Conservation (phyloP, 2,329 filamentous ascomycete species). For the Knufia petricola region DNA sequence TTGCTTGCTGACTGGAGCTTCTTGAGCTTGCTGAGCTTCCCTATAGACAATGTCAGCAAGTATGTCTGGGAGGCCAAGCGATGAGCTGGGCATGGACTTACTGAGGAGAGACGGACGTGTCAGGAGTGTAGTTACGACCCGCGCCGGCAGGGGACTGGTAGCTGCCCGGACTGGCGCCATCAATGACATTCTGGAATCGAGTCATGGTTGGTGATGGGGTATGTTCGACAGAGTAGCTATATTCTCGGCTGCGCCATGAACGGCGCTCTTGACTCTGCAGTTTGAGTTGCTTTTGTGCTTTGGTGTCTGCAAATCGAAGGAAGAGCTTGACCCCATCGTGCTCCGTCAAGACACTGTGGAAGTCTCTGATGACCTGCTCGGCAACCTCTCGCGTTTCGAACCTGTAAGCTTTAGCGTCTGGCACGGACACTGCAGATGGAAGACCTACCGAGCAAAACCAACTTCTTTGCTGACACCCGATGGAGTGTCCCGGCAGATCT, state of each 20-base stretch:
- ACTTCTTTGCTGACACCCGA: slow-evolving; percentile 87
- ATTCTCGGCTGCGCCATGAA: slow-evolving; percentile 92
- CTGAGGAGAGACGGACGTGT: slow-evolving; percentile 40
- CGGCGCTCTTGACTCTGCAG: slow-evolving; percentile 89
- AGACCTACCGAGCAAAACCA: slow-evolving; percentile 79
- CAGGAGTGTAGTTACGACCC: slow-evolving; percentile 37
- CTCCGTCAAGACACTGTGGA: slow-evolving; percentile 68
- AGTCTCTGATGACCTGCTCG: slow-evolving; percentile 77
- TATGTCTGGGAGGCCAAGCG: background rate
- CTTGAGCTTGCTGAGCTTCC: slow-evolving; percentile 23
- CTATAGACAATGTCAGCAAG: slow-evolving; percentile 25
- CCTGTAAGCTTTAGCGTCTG: slow-evolving; percentile 38
- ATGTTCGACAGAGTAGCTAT: slow-evolving; percentile 52
- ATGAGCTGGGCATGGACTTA: slow-evolving; percentile 29
- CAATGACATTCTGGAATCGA: slow-evolving; percentile 31
- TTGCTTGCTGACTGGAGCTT: slow-evolving; percentile 25
- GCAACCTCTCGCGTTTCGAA: slow-evolving; percentile 86
- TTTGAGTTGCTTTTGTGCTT: slow-evolving; percentile 93
- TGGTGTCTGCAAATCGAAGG: slow-evolving; percentile 93
- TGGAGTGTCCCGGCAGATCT: slow-evolving; percentile 83
- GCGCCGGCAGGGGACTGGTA: slow-evolving; percentile 35
- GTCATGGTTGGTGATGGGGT: slow-evolving; percentile 37
- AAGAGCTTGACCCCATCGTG: slow-evolving; percentile 77
- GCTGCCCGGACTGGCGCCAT: slow-evolving; percentile 35
- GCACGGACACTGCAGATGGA: slow-evolving; percentile 1